phyloP scores from a whole-genome alignment of 2,329 filamentous ascomycete species.

The Botrytis cinerea region DNA sequence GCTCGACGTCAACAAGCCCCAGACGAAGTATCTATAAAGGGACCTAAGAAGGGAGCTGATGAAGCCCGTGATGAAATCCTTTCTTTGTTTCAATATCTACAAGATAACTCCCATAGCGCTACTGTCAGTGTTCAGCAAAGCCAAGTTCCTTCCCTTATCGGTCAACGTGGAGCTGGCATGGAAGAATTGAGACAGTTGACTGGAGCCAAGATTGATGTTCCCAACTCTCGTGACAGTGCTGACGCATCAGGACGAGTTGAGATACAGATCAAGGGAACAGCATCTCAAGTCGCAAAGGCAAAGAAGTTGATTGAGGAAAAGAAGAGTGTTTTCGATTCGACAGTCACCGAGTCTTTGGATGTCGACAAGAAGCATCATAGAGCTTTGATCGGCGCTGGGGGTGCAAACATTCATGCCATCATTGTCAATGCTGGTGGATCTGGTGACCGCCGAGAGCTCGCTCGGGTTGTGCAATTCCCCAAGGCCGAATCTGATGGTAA shows the following conservation, averaged over 20 bases:
- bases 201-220: slow-evolving; percentile 89
- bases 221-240: slow-evolving; percentile 70
- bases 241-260: slow-evolving; percentile 72
- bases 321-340: slow-evolving; percentile 84
- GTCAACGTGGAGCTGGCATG: slow-evolving; percentile 85
- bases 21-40: slow-evolving; percentile 88
- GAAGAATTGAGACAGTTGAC: slow-evolving; percentile 84
- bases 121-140: slow-evolving; percentile 84
- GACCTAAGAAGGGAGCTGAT: slow-evolving; percentile 90
- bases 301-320: slow-evolving; percentile 89
- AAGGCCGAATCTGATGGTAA: slow-evolving; percentile 81
- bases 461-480: slow-evolving; percentile 92
- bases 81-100: slow-evolving; percentile 82
- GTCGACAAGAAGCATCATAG: slow-evolving; percentile 95
- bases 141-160: slow-evolving; percentile 92
- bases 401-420: slow-evolving; percentile 81
- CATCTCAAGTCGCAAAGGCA: slow-evolving; percentile 85
- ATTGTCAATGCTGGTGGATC: slow-evolving; percentile 87
- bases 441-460: slow-evolving; percentile 78
- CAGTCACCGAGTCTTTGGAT: slow-evolving; percentile 79
- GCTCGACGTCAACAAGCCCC: slow-evolving; percentile 70
- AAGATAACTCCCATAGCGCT: slow-evolving; percentile 81
- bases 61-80: slow-evolving; percentile 89
- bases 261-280: slow-evolving; percentile 89
- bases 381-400: slow-evolving; percentile 83